Conservation (phyloP, 306 rosid species). For the Sicyos edulis region DNA sequence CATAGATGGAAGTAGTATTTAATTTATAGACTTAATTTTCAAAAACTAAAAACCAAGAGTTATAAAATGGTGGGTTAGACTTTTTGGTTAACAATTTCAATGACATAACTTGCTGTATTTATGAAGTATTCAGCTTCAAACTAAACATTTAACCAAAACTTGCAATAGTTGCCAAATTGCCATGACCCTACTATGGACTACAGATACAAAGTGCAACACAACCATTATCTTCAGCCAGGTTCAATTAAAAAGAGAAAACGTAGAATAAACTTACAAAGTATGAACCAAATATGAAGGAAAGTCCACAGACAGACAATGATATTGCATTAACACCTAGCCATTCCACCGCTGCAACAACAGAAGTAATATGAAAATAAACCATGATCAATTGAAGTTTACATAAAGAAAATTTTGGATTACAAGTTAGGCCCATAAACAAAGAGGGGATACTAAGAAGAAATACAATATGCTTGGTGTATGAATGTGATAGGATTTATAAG, state of each 20-base stretch:
- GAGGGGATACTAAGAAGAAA: constrained; percentile 7
- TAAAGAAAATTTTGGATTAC: neutral
- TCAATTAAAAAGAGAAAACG: constrained; percentile 10
- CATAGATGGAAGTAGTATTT: too few species aligned
- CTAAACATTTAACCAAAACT: too few species aligned
- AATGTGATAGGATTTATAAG: too few species aligned
- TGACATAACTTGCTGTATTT: too few species aligned
- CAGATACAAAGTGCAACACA: neutral
- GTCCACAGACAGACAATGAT: constrained; percentile 33
- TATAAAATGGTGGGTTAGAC: too few species aligned
- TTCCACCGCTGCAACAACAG: constrained; percentile 51
- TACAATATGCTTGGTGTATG: neutral
- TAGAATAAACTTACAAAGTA: constrained; percentile 59
- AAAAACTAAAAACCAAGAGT: too few species aligned
- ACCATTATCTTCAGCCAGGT: neutral
- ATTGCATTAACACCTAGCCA: constrained; percentile 55
- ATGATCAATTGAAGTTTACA: neutral
- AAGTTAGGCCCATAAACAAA: neutral
- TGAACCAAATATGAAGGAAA: constrained; percentile 50
- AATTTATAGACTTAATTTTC: too few species aligned
- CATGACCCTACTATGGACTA: neutral
- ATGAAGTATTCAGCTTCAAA: too few species aligned
- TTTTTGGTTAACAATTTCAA: too few species aligned
- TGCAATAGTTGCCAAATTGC: neutral
- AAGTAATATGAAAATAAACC: neutral